phyloP scores from a whole-genome alignment of 1,284 basidiomycete species.

The Heimioporus punctisporus region DNA sequence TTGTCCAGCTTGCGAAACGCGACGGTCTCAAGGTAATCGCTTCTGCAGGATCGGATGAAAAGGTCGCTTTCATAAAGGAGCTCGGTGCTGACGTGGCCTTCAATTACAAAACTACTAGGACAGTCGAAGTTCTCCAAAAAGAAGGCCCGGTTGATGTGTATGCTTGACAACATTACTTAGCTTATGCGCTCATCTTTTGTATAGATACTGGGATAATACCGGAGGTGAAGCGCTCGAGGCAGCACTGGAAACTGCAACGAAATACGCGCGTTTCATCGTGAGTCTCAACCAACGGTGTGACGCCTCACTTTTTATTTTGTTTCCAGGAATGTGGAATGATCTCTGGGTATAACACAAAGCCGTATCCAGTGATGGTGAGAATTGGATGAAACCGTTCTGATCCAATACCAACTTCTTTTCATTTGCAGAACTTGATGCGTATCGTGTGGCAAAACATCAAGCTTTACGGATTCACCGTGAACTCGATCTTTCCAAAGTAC shows the following conservation, averaged over 20 bases:
- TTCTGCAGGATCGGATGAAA: constrained; percentile 40
- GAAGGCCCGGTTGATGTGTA: constrained; percentile 26
- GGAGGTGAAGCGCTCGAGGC: constrained; percentile 70
- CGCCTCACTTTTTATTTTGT: background rate
- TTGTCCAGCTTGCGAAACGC: constrained; percentile 40
- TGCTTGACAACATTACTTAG: background rate
- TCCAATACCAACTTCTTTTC: background rate
- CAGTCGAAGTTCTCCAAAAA: constrained; percentile 21
- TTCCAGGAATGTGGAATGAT: constrained; percentile 25
- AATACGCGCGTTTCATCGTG: constrained; percentile 47
- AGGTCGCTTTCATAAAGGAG: constrained; percentile 38
- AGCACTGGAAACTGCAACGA: constrained; percentile 52
- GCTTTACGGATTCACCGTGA: background rate
- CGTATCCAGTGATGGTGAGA: background rate
- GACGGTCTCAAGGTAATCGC: constrained; percentile 41
- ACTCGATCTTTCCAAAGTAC: background rate
- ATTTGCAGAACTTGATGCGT: background rate
- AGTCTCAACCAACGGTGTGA: background rate
- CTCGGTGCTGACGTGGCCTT: constrained; percentile 41
- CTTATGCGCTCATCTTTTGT: background rate
- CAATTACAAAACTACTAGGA: constrained; percentile 38
- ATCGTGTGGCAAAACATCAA: background rate
- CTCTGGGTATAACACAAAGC: constrained; percentile 1
- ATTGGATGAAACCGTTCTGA: background rate
- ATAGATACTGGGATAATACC: constrained; percentile 55